Conservation (phyloP, 768 basidiomycete genomes). For the Amanita phalloides region DNA sequence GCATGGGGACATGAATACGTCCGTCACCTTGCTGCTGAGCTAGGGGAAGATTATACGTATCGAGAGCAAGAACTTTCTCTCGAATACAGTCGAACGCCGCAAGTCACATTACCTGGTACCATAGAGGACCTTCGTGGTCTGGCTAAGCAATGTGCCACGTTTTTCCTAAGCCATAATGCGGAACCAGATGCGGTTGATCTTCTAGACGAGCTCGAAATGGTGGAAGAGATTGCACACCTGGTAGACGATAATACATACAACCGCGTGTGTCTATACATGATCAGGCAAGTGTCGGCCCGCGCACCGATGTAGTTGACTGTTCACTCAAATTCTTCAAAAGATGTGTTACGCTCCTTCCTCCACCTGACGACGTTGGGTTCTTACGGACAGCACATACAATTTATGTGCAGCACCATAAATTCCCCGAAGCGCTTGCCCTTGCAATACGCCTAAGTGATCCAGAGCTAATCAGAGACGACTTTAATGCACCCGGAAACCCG, state of each 20-base stretch:
- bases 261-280: slow-evolving; percentile 94
- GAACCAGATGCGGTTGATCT: slow-evolving; percentile 98
- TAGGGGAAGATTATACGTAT: slow-evolving; percentile 81
- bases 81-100: slow-evolving; percentile 16
- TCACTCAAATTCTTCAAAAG: slow-evolving; percentile 21
- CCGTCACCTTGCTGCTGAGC: slow-evolving; percentile 90
- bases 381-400: slow-evolving; percentile 81
- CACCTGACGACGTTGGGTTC: slow-evolving; percentile 89
- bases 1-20: slow-evolving; percentile 99
- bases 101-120: slow-evolving; percentile 38
- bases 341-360: slow-evolving; percentile 83
- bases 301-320: neutral
- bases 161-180: slow-evolving; percentile 88
- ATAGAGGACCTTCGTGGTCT: slow-evolving; percentile 68
- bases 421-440: slow-evolving; percentile 84
- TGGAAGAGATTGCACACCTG: slow-evolving; percentile 62
- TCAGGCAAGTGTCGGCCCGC: slow-evolving; percentile 42
- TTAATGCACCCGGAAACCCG: slow-evolving; percentile 83
- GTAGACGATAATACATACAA: slow-evolving; percentile 83
- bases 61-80: slow-evolving; percentile 44
- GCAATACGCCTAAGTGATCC: slow-evolving; percentile 79
- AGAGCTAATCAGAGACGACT: slow-evolving; percentile 76
- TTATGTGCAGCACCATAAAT: slow-evolving; percentile 77
- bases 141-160: slow-evolving; percentile 77
- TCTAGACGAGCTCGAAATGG: slow-evolving; percentile 86